Percentiles rank a stretch among this genome's conserved stretches.
Evolutionary conservation across 352 stramenopile genomes (phyloP).

Genomic region (Globisporangium paroecandrum): DNA sequence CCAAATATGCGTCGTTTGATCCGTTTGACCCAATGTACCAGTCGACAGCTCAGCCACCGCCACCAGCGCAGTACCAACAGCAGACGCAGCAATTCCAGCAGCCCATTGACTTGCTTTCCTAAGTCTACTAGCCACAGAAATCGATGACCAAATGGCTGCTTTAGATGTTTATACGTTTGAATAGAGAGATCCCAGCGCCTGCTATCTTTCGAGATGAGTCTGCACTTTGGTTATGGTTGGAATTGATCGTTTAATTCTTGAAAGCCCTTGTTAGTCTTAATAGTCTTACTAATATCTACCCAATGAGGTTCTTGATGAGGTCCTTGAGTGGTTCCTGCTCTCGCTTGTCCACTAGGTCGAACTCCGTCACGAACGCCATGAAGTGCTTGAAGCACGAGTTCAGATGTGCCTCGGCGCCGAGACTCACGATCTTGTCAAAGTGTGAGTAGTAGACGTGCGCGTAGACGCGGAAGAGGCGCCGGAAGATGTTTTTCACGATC

Average conservation of each 20-base stretch:
- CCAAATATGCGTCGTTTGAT: conserved; percentile 14
- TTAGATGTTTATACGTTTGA: neutral
- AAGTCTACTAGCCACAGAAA: conserved; percentile 10
- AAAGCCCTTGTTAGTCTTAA: neutral
- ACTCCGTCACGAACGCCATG: conserved; percentile 95
- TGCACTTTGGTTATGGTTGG: neutral
- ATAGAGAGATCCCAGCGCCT: neutral
- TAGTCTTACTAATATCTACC: conserved; percentile 19
- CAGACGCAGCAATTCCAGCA: conserved; percentile 18
- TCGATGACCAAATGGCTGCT: neutral
- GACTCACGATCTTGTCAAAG: conserved; percentile 92
- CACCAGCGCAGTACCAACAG: conserved; percentile 23
- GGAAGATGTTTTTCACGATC: conserved; percentile 93
- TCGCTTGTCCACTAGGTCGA: conserved; percentile 91
- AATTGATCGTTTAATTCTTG: neutral
- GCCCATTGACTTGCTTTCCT: conserved; percentile 47
- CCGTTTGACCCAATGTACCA: conserved; percentile 18
- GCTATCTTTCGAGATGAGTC: neutral
- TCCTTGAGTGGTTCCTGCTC: conserved; percentile 94
- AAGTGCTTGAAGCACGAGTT: conserved; percentile 99
- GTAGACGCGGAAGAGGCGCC: conserved; percentile 95
- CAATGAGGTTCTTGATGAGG: conserved; percentile 90
- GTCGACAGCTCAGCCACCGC: conserved; percentile 11
- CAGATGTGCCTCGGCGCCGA: conserved; percentile 94
- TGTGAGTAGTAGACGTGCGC: conserved; percentile 97